Evolutionary conservation across 768 basidiomycete genomes (phyloP).

Genomic region (Pleurotus ostreatus): DNA sequence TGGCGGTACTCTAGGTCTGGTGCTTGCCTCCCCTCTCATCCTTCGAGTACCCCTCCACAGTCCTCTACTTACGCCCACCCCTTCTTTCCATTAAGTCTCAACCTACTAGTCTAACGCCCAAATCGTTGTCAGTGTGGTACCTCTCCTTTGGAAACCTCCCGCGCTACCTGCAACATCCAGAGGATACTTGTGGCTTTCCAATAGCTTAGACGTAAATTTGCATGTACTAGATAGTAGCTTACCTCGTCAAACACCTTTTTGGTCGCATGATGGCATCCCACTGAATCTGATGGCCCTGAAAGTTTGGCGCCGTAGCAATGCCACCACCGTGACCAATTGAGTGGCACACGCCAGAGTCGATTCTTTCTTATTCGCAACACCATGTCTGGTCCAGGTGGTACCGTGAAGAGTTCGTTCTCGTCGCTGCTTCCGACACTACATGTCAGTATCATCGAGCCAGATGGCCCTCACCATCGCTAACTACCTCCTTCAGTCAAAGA

Average conservation of each 20-base stretch:
- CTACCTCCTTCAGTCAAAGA: slow-evolving; percentile 22
- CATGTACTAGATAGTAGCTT: too few species aligned
- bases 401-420: slow-evolving; percentile 7
- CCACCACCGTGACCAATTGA: too few species aligned
- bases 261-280: too few species aligned
- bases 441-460: background rate
- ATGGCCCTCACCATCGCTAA: too few species aligned
- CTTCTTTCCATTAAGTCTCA: background rate
- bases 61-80: background rate
- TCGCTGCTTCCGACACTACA: background rate
- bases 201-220: too few species aligned
- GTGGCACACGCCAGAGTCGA: too few species aligned
- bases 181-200: too few species aligned
- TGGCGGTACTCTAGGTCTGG: background rate
- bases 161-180: too few species aligned
- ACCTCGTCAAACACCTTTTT: too few species aligned
- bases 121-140: background rate
- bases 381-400: slow-evolving; percentile 2
- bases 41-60: background rate
- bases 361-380: background rate
- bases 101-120: background rate
- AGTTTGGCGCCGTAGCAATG: too few species aligned
- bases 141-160: background rate
- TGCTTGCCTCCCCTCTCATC: background rate
- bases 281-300: too few species aligned